Evolutionary conservation across 805 yeast genomes (phyloP), one percentile per base, ranked within the genome.

Genomic region (Wickerhamomyces ciferrii): DNA sequence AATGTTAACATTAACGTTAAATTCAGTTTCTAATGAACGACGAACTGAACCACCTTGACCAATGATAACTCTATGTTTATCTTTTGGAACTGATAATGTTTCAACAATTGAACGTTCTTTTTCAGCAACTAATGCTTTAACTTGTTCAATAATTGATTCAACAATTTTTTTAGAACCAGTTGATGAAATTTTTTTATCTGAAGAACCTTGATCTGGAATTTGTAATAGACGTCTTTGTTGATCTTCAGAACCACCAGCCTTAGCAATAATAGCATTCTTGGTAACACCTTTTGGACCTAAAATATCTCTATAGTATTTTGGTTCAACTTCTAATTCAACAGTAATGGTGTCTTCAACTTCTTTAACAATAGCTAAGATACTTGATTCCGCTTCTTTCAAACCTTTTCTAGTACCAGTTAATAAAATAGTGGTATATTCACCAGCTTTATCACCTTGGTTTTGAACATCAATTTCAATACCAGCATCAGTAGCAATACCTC

Each of bases 31-130:
- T 52, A 89, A 65, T 11, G 78, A 71, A 54, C 84, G 84, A 67
- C 92, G 87, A 48, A 77, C 75, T 13, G 79, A 59, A 39, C 98
- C 97, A 48, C 81, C 81, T 35, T 89, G 81, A 36, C 98, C 98
- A 63, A 92, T 79, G 43, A 92, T 60, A 10, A 80, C 73, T 56
- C 88, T 78, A 57, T 87, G 92, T 60, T 83, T 84, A 48, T 81
- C 84, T 61, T 81, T 79, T 37, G 94, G 79, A 56, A 92, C 72
- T 15, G 72, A 80, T 47, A 75, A 55, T 35, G 70, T 74, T 52
- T 73, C 83, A 36, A 71, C 67, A 43, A 75, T 68, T 42, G 81
- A 67, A 44, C 79, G 79, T 62, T 88, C 89, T 52, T 78, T 79
- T 32, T 78, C 81, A 18, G 69, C 72, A 42, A 90, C 84, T 43